Conservation (phyloP, 495 filamentous ascomycete genomes). For the Durotheca rogersii region DNA sequence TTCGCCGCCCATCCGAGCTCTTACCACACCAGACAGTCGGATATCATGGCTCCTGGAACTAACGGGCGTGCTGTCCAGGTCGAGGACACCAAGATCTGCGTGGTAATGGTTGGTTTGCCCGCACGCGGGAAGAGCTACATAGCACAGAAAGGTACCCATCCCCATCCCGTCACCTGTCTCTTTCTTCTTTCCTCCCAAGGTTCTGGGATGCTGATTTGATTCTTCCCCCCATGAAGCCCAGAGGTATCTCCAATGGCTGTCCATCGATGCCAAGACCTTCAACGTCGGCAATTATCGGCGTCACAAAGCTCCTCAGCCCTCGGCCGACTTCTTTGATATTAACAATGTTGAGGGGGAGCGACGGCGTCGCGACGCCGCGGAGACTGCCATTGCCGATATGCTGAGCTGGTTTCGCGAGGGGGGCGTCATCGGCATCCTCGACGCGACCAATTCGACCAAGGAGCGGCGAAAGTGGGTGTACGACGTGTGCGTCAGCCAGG, state of each 20-base stretch:
- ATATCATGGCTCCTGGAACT: conserved; percentile 47
- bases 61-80: conserved; percentile 64
- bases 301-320: conserved; percentile 77
- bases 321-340: conserved; percentile 90
- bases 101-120: conserved; percentile 98
- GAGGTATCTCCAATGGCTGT: conserved; percentile 93
- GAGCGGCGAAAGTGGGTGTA: conserved; percentile 86
- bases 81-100: conserved; percentile 92
- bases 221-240: conserved; percentile 61
- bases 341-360: conserved; percentile 87
- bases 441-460: conserved; percentile 95
- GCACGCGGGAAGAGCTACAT: conserved; percentile 96
- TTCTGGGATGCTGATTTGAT: conserved; percentile 27
- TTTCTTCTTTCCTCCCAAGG: too few species aligned
- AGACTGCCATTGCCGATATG: conserved; percentile 90
- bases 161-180: too few species aligned
- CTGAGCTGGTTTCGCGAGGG: conserved; percentile 78
- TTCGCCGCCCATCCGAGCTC: background rate
- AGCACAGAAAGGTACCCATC: conserved; percentile 81
- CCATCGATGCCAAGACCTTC: conserved; percentile 88
- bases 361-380: conserved; percentile 79
- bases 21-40: conserved; percentile 23
- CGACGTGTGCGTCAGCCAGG: conserved; percentile 66
- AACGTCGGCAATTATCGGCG: conserved; percentile 96
- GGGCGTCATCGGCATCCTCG: conserved; percentile 85